Base-by-base conservation (phyloP, 1,284 basidiomycete genomes). In the Kwoniella shivajii region DNA sequence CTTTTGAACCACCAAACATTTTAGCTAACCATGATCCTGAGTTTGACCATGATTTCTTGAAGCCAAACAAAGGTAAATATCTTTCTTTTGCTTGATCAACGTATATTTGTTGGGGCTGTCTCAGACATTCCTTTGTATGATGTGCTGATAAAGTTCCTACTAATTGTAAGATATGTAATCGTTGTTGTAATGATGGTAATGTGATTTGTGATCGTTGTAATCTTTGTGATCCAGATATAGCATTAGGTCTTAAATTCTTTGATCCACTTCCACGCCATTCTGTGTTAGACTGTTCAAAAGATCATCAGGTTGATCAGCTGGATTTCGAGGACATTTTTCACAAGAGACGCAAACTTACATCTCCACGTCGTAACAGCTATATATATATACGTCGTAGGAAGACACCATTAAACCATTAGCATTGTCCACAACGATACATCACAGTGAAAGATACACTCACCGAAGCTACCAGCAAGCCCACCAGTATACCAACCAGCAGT, bases 61-160 rank as follows among this genome's bases (percentile, higher is more conserved):
- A 87, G 1, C 92, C 93, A 39, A 92, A 82, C 33, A 97, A 83
- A 0, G 88, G 80, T 7, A 84, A 79, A 74, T 96, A 97, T 6
- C 93, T 86, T 63, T 93, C 90, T 41, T 83, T 80, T 2, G 86
- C 90, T 75, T 97, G 93, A 53, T 89, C 84, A 53, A 82, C 81
- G 76, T 96, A 96, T 30, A 91, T 80, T 4, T 86, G 84, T 71
- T 95, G 93, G 4, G 90, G 83, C 64, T 84, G 82, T 31, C 88
- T 85, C 11, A 90, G 91, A 78, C 93, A 97, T 77, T 92, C 88
- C 57, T 87, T 86, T 20, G 93, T 96, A 77, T 96, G 88, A 73
- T 94, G 90, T 0, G 90, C 86, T 0, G 90, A 86, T 47, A 97
- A 83, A 5, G 88, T 88, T 27, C 89, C 88, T 52, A 97, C 82